Percentiles rank a stretch among this genome's conserved stretches.
Conservation (phyloP, 768 basidiomycete species). For the Panaeolus cyanescens region DNA sequence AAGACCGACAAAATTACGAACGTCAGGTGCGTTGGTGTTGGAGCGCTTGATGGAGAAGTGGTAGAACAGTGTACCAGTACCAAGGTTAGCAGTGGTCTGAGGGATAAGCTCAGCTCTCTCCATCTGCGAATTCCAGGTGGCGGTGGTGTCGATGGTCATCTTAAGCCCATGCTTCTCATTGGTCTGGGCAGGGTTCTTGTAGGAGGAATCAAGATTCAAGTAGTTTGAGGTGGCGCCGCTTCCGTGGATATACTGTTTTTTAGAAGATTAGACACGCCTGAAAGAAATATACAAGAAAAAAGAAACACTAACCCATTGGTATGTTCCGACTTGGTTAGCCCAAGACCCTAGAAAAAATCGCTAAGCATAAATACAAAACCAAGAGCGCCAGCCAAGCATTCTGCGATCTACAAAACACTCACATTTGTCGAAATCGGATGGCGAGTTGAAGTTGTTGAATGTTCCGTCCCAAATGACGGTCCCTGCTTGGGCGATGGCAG, state of each 20-base stretch:
- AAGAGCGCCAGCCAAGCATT: background rate
- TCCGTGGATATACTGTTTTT: constrained; percentile 55
- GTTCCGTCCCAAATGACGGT: constrained; percentile 57
- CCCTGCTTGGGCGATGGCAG: constrained; percentile 43
- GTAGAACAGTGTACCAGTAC: constrained; percentile 59
- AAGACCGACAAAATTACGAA: constrained; percentile 24
- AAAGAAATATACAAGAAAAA: background rate
- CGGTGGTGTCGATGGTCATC: constrained; percentile 53
- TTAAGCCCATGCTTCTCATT: constrained; percentile 52
- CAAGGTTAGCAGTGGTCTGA: constrained; percentile 53
- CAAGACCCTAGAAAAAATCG: constrained; percentile 46
- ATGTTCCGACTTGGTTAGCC: constrained; percentile 53
- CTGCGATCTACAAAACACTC: constrained; percentile 11
- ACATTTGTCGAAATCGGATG: constrained; percentile 57
- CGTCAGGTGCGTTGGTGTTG: constrained; percentile 52
- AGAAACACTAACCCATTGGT: constrained; percentile 50
- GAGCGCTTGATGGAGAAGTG: constrained; percentile 59
- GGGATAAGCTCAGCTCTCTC: constrained; percentile 45
- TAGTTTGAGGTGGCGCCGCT: constrained; percentile 51
- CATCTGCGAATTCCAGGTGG: constrained; percentile 59
- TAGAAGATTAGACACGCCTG: background rate
- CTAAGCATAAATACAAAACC: constrained; percentile 1
- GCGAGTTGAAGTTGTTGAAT: constrained; percentile 49
- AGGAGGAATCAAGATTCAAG: constrained; percentile 48
- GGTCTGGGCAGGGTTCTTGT: constrained; percentile 61